Evolutionary conservation across 768 basidiomycete genomes (phyloP), one percentile per base, ranked within the genome.

Genomic region (Amanita molliuscula): DNA sequence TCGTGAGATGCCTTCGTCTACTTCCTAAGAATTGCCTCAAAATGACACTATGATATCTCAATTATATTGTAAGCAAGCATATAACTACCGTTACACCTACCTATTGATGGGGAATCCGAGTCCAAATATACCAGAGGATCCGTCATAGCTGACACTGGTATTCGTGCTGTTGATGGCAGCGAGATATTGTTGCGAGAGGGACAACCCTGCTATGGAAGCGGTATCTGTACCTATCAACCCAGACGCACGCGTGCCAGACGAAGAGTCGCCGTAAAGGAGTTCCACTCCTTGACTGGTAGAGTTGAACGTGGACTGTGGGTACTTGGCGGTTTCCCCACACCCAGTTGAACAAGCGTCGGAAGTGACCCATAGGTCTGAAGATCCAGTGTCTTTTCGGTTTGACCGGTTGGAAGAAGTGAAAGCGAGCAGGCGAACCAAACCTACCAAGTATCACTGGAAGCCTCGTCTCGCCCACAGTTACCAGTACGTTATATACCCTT

Each of bases 31-130:
- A 54, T 37, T 53, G 43, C 5, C 31, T 18, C 18, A 44, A 28
- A 33, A 6, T 26, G 3, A 28, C 18, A 50, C 7, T 33, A 4
- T 37, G 41, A 35, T 11, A 31, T 35, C 6, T 18, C n/a, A n/a
- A 31, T 20, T n/a, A 9, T 13, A 28, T 18, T 15, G 23, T 4
- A 23, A 3, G 25, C 46, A 31, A 36, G 33, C 44, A 50, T 52
- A 46, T 46, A 36, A 20, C 21, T 5, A 23, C 48, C 15, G 18
- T 44, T 29, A 13, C 4, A 53, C 67, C 11, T 21, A 83, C 84
- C 84, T 87, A 54, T 82, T 82, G 11, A 76, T 60, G 3, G 86
- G 84, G 54, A 88, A 88, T 0, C 88, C 86, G 8, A 88, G 68
- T 0, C 87, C 87, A 50, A 88, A 72, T 36, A 88, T 85, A 2